These are phyloP conservation scores for Nepenthes mirabilis DNA, from an alignment of 148 eudicot species.

Conservation along the genomic window DNA sequence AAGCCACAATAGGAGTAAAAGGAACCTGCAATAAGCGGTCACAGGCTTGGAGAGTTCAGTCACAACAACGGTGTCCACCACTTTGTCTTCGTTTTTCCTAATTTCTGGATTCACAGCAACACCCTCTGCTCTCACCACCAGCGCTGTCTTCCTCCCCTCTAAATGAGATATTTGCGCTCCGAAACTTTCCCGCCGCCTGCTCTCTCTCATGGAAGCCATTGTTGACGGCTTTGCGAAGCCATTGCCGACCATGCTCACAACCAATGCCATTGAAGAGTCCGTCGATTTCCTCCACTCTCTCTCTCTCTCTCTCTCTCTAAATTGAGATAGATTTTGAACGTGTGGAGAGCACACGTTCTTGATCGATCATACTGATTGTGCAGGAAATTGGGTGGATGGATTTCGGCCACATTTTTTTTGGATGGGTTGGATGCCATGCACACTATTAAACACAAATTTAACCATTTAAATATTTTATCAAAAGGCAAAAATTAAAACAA, in stretches of 20 bases:
- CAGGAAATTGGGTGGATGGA: no score
- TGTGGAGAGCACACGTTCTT: no score
- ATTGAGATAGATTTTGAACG: no score
- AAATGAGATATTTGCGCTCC: background rate
- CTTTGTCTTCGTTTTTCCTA: conserved; percentile 74
- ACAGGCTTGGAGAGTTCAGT: conserved; percentile 72
- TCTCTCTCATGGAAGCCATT: background rate
- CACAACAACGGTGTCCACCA: conserved; percentile 71
- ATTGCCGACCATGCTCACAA: conserved; percentile 12
- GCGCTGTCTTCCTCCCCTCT: conserved; percentile 17
- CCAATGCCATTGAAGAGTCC: conserved; percentile 23
- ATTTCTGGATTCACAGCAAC: conserved; percentile 60
- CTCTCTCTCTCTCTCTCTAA: background rate
- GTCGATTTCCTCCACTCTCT: background rate
- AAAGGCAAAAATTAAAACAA: no score
- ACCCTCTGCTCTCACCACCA: conserved; percentile 57
- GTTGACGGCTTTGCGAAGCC: conserved; percentile 5
- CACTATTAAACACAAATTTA: no score
- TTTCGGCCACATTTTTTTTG: no score
- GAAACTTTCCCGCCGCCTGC: background rate
- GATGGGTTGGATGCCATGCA: no score
- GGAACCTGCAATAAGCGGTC: conserved; percentile 92
- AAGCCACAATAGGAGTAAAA: background rate
- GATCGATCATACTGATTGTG: no score
- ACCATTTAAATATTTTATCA: no score